Evolutionary conservation across 768 basidiomycete genomes (phyloP), one percentile per base, ranked within the genome.

Genomic region (Termitomyces sp.): DNA sequence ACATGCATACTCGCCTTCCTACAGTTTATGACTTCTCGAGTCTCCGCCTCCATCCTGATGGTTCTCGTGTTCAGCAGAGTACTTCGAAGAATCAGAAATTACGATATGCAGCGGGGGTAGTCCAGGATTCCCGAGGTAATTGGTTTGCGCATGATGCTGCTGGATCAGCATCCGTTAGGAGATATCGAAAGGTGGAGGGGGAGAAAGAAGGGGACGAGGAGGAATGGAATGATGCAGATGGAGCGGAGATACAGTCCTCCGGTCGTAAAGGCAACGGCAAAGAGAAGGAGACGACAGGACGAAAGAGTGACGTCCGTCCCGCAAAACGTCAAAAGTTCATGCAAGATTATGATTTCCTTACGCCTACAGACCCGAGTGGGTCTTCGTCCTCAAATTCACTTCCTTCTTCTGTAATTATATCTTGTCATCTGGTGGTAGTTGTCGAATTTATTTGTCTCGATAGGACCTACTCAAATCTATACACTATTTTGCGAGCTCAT

Each of bases 61-160:
- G 86, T 5, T 75, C 76, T 22, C 82, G 86, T 38, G 82, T 88
- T 4, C 71, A 76, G 41, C 79, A 74, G 53, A 47, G 22, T n/a
- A 67, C 68, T n/a, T 64, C 73, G 3, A 58, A 49, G 5, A 80
- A 77, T 39, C 55, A 65, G 2, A 62, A 65, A 23, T 63, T 60
- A 6, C 69, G 73, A 53, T 71, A 67, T 29, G 70, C 73, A 16
- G 68, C 60, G 31, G 64, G 65, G 41, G 66, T 73, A 13, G 66
- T 76, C 3, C 71, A 73, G 49, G 80, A 83, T 65, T 52, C 71
- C 2, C 75, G 79, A 44, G 83, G 81, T 12, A 85, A 85, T 56
- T 87, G 85, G 83, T 77, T 86, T 20, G 87, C 88, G 10, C 71
- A 64, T 32, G 85, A 89, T 62, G 87, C 86, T 2, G 85, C 79